These are phyloP conservation scores for Wickerhamomyces strasburgensis DNA, from an alignment of 805 yeast genomes.

Conservation along the genomic window DNA sequence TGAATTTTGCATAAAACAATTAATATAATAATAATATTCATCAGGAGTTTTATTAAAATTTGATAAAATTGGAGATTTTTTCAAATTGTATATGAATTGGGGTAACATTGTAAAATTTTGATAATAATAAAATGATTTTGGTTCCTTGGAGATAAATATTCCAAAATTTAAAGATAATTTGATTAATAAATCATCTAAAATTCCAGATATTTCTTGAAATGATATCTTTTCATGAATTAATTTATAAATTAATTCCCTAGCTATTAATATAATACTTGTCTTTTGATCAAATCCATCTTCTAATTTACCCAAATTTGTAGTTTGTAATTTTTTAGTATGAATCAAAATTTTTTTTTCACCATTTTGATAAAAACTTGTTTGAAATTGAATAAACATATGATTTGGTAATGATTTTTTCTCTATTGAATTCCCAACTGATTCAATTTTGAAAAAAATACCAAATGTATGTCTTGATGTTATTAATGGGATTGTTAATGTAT, in stretches of 20 bases:
- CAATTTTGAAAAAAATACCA: conserved; percentile 80
- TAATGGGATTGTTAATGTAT: conserved; percentile 74
- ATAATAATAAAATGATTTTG: conserved; percentile 71
- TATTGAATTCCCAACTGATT: conserved; percentile 32
- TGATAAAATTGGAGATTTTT: conserved; percentile 89
- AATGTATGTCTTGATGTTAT: conserved; percentile 82
- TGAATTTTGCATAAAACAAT: conserved; percentile 79
- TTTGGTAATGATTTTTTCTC: conserved; percentile 24
- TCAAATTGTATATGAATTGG: conserved; percentile 86
- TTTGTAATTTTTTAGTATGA: conserved; percentile 70
- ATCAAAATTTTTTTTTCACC: conserved; percentile 78
- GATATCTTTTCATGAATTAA: conserved; percentile 59
- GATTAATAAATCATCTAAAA: conserved; percentile 84
- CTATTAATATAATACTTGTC: conserved; percentile 87
- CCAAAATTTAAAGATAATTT: conserved; percentile 86
- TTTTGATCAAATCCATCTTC: conserved; percentile 84
- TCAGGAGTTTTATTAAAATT: conserved; percentile 97
- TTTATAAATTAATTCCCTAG: conserved; percentile 80
- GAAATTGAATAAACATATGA: conserved; percentile 62
- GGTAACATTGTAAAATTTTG: conserved; percentile 81
- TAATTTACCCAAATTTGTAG: conserved; percentile 44
- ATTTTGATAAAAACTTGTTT: conserved; percentile 85
- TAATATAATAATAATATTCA: conserved; percentile 92
- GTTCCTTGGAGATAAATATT: conserved; percentile 80
- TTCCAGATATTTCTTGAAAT: conserved; percentile 80